These are phyloP conservation scores for Trichopus zeylanicus DNA, from an alignment of 116 monocot genomes.

Conservation along the genomic window DNA sequence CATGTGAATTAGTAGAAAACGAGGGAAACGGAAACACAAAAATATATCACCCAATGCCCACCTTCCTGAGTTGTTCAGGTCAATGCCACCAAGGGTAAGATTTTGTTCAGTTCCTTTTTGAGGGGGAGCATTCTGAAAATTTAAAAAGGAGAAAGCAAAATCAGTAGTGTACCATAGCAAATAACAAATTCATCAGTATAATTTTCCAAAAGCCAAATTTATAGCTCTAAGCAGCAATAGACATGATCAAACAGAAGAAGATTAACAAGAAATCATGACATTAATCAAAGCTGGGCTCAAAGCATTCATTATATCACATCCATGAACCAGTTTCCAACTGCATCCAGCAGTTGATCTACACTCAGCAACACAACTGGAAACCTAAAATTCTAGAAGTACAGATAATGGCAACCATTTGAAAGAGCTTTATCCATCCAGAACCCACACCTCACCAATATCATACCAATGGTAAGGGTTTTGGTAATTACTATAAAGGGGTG, in stretches of 20 bases:
- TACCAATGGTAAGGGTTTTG: too few species aligned
- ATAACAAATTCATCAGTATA: not conserved
- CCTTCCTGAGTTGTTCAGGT: conserved; percentile 87
- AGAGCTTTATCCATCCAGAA: too few species aligned
- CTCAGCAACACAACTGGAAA: too few species aligned
- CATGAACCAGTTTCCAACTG: not conserved
- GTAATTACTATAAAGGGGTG: too few species aligned
- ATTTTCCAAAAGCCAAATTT: not conserved
- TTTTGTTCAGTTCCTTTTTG: conserved; percentile 68
- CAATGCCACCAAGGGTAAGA: conserved; percentile 77
- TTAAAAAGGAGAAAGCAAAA: not conserved
- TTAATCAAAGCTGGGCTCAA: too few species aligned
- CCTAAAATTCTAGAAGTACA: too few species aligned
- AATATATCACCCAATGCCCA: conserved; percentile 9
- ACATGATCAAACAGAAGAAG: not conserved
- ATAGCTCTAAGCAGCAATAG: not conserved
- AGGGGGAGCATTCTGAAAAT: conserved; percentile 42
- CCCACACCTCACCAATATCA: too few species aligned
- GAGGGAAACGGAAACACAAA: not conserved
- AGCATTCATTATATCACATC: too few species aligned
- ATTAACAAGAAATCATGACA: not conserved
- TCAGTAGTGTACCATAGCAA: not conserved
- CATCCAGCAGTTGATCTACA: not conserved
- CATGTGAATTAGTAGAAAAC: too few species aligned
- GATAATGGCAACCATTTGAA: too few species aligned